Base-by-base conservation (phyloP, 768 basidiomycete genomes). In the Tricholoma bakamatsutake region DNA sequence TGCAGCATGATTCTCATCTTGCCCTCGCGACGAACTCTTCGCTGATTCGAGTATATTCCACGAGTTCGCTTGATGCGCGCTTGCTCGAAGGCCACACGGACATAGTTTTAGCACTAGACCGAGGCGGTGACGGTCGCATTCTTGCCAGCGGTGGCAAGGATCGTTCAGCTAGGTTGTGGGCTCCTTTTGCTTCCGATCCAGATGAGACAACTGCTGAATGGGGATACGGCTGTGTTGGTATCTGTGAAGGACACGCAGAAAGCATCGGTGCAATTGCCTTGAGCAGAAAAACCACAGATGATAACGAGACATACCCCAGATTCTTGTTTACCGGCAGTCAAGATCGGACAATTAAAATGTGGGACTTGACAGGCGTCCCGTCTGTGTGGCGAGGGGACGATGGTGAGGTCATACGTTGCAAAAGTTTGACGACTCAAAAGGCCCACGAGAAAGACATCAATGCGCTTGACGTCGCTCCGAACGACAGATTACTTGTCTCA, bases 401-500 rank as follows among this genome's bases (percentile, higher is more conserved):
- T 27, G 64, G 57, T 21, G 67, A 74, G 43, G 59, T 71, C 21
- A 53, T 74, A 33, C 84, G 80, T 57, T 87, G 87, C 66, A 83
- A 80, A 65, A 92, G 92, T 59, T 75, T 98, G 33, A 80, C 80
- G 33, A 98, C 97, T 11, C 82, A 87, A 50, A 90, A 88, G 67
- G 92, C 94, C 11, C 97, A 98, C 71, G 97, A 98, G 53, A 98
- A 98, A 73, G 97, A 98, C 71, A 98, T 99, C 73, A 99, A 99
- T 69, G 85, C 94, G 54, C 79, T 99, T 39, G 97, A 98, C 68
- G 77, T 98, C 13, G 78, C 96, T 3, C 94, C 93, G 5, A 92
- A 96, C 66, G 92, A 97, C 68, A 79, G 77, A 57, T 71, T 95
- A 55, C 80, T 98, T 45, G 96, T 85, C 8, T 96, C 95, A 3